Conservation (phyloP, 2,329 filamentous ascomycete species). For the Zymoseptoria passerinii region DNA sequence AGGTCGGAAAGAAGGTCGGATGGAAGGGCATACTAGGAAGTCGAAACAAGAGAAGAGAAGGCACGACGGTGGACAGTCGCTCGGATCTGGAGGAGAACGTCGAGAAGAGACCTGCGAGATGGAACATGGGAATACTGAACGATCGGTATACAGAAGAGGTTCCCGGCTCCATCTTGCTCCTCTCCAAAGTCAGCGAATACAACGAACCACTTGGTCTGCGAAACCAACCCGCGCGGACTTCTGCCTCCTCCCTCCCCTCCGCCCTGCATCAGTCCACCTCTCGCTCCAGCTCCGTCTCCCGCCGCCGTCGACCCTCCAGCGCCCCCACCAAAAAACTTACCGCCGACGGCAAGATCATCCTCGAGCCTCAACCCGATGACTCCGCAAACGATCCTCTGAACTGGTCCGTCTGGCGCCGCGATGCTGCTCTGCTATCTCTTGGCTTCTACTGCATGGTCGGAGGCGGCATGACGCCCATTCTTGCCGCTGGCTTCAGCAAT, state of each 20-base stretch:
- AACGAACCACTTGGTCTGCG: slow-evolving; percentile 56
- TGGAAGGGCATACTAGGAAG: background rate
- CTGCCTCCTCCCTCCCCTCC: slow-evolving; percentile 45
- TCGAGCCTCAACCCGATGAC: slow-evolving; percentile 88
- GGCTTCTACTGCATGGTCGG: slow-evolving; percentile 91
- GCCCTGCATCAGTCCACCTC: slow-evolving; percentile 21
- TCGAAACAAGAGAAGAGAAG: background rate
- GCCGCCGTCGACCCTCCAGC: slow-evolving; percentile 7
- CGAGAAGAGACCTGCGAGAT: slow-evolving; percentile 31
- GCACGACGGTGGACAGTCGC: background rate
- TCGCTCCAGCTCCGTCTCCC: slow-evolving; percentile 10
- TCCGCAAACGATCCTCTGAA: slow-evolving; percentile 86
- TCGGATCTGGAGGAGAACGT: slow-evolving; percentile 5
- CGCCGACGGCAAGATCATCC: slow-evolving; percentile 70
- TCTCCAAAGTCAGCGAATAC: slow-evolving; percentile 47
- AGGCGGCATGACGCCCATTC: slow-evolving; percentile 81
- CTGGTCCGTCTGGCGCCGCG: slow-evolving; percentile 75
- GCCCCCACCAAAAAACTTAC: slow-evolving; percentile 60
- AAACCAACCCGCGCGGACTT: slow-evolving; percentile 54
- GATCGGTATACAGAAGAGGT: slow-evolving; percentile 77
- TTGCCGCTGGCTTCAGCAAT: slow-evolving; percentile 82
- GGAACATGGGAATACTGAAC: slow-evolving; percentile 71
- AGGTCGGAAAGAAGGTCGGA: background rate
- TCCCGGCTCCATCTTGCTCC: slow-evolving; percentile 57
- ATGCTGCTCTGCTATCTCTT: slow-evolving; percentile 69